Conservation (phyloP, 352 stramenopile genomes). For the Globisporangium lucens region DNA sequence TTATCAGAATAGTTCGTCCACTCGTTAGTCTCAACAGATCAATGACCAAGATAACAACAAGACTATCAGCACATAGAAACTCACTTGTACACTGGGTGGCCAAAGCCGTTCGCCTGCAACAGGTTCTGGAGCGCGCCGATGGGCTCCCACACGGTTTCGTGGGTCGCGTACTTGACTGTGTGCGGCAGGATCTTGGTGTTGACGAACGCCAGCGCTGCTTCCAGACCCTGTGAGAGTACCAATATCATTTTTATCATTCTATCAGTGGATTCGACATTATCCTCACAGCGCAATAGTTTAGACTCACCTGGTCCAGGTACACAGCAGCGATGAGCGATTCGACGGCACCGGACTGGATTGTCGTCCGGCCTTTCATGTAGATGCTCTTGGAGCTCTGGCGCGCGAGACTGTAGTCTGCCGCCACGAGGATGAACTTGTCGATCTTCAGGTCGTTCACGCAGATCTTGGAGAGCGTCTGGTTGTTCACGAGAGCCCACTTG, state of each 20-base stretch:
- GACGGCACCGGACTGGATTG: slow-evolving; percentile 70
- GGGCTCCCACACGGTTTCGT: slow-evolving; percentile 52
- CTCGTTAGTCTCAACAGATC: background rate
- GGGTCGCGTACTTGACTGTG: slow-evolving; percentile 49
- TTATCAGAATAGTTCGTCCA: background rate
- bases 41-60: background rate
- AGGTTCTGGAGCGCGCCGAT: slow-evolving; percentile 64
- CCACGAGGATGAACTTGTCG: slow-evolving; percentile 60
- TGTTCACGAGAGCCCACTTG: slow-evolving; percentile 75
- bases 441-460: slow-evolving; percentile 57
- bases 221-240: slow-evolving; percentile 36
- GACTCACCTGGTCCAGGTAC: slow-evolving; percentile 64
- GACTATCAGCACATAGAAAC: slow-evolving; percentile 2
- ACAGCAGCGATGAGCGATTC: slow-evolving; percentile 77
- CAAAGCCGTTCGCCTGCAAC: slow-evolving; percentile 59
- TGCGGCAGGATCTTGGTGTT: slow-evolving; percentile 58
- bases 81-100: slow-evolving; percentile 69
- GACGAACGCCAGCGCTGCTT: slow-evolving; percentile 60
- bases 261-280: no score
- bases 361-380: slow-evolving; percentile 54
- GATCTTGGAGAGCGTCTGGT: slow-evolving; percentile 63
- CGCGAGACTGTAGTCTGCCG: slow-evolving; percentile 32
- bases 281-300: background rate
- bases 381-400: slow-evolving; percentile 23
- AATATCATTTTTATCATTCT: background rate